Percentiles rank a stretch among this genome's conserved stretches.
Evolutionary conservation across 2,329 filamentous ascomycete species (phyloP).

Genomic region (Colletotrichum incanum): DNA sequence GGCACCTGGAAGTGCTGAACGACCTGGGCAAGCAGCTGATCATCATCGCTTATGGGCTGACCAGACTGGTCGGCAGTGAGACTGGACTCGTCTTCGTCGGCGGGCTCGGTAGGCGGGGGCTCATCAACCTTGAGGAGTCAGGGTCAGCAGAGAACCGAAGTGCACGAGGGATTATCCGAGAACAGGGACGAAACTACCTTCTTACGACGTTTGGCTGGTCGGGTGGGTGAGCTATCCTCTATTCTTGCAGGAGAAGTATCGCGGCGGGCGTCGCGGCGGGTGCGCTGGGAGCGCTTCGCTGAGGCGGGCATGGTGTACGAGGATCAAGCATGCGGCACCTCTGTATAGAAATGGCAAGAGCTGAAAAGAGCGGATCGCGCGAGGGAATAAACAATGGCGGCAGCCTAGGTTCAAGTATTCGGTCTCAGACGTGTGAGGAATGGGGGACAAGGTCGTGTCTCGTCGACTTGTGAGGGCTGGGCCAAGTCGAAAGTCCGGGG

Average conservation of each 20-base stretch:
- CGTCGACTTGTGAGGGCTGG: slow-evolving; percentile 31
- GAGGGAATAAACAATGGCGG: slow-evolving; percentile 15
- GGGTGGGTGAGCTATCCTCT: slow-evolving; percentile 71
- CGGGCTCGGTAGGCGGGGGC: slow-evolving; percentile 57
- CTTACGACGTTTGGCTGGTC: slow-evolving; percentile 76
- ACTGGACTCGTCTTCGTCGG: slow-evolving; percentile 63
- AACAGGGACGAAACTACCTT: slow-evolving; percentile 60
- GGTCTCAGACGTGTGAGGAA: slow-evolving; percentile 34
- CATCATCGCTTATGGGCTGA: slow-evolving; percentile 63
- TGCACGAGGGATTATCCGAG: slow-evolving; percentile 16
- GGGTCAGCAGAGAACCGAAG: slow-evolving; percentile 6
- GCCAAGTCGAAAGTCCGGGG: slow-evolving; percentile 4
- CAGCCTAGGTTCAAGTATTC: slow-evolving; percentile 33
- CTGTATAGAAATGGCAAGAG: background rate
- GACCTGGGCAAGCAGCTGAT: slow-evolving; percentile 70
- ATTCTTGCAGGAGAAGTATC: slow-evolving; percentile 53
- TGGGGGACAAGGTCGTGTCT: slow-evolving; percentile 33
- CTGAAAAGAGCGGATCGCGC: slow-evolving; percentile 3
- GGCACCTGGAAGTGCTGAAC: slow-evolving; percentile 65
- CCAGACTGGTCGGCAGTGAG: slow-evolving; percentile 59
- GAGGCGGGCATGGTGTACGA: slow-evolving; percentile 54
- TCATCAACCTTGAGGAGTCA: slow-evolving; percentile 53
- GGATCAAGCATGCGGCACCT: slow-evolving; percentile 39
- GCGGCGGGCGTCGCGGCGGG: slow-evolving; percentile 58
- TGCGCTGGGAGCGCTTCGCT: slow-evolving; percentile 55